Evolutionary conservation across 768 basidiomycete genomes (phyloP), one percentile per base, ranked within the genome.

Genomic region (Neoboletus brunneissimus): DNA sequence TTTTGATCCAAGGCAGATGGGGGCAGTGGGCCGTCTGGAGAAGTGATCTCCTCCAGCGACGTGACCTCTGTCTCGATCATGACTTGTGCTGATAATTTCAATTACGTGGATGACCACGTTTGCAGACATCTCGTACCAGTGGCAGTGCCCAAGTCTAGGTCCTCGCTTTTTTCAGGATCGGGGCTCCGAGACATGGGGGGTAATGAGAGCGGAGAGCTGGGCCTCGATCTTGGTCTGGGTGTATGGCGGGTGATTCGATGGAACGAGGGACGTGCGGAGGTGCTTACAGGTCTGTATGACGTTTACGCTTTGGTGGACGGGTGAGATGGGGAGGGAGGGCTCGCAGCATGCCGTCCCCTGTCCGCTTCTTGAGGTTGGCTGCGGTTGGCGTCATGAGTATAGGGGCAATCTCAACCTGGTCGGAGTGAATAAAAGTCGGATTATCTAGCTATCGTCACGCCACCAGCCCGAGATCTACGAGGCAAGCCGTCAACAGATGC

Each of bases 261-360:
- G 35, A 13, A 35, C 12, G 16, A 32, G 22, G 11, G 40, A 13
- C 8, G 6, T n/a, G 18, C 4, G 20, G 12, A 0, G 13, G 22
- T n/a, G 22, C 57, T 48, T 31, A 55, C 54, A 10, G 23, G 25
- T n/a, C 51, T 6, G 18, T 16, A 8, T 42, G 62, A 10, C 51
- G 58, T 40, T 9, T 53, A 25, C 25, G 40, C 34, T 53, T 63
- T 15, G 8, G 54, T 22, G 53, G 41, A 22, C 54, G 61, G n/a
- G 57, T 63, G 20, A 62, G 46, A 25, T 58, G 61, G 23, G 38
- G 53, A 18, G 60, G 60, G 16, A 63, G 50, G 5, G 61, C 62
- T n/a, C 42, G 49, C n/a, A 62, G 49, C 18, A 18, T 53, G 6
- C 44, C n/a, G 23, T 57, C 45, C 23, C 31, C 40, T 37, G 46